Evolutionary conservation across 345 rosid genomes (phyloP), one percentile per base, ranked within the genome.

Genomic region (Microcos paniculata): DNA sequence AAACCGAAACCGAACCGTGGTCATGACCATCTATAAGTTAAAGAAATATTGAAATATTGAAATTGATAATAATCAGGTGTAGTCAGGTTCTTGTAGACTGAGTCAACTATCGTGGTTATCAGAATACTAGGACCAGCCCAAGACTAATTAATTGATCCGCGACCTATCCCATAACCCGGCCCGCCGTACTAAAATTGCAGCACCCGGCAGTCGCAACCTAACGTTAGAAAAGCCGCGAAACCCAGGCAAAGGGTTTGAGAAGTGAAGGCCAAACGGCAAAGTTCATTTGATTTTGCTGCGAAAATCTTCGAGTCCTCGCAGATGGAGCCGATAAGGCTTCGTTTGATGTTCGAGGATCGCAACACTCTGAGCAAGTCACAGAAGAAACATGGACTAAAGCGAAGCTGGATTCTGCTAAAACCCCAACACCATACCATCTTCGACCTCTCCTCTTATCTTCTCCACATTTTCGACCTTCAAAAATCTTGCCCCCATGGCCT

Each of bases 341-440:
- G 98, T 26, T 13, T 92, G 63, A 82, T 78, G 62, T 86, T 94
- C 76, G 90, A 89, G 72, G 83, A 86, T 52, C 80, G 75, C 46
- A 45, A 73, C 78, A 72, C 84, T 78, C 84, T 89, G 51, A 86
- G 88, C 83, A 88, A 84, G 85, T 52, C 74, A 6, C 97, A 81
- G 86, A 85, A 83, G 85, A 84, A 80, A 49, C 81, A 87, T 77
- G 93, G 92, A 35, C 78, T 94, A 56, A 82, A 66, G 71, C 89
- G 87, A 56, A 84, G 93, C 89, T 96, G 98, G 99, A 56, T 94
- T 74, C 85, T 92, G 82, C 85, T 92, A 57, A 84, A 94, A 83
- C 94, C 92, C 75, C 87, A 87, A 55, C 93, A 78, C 30, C 79
- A 65, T 21, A 92, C 96, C 79, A 82, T 96, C 86, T 84, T 84